Evolutionary conservation across 306 rosid genomes (phyloP), one percentile per base, ranked within the genome.

Genomic region (Rosa lucieae): DNA sequence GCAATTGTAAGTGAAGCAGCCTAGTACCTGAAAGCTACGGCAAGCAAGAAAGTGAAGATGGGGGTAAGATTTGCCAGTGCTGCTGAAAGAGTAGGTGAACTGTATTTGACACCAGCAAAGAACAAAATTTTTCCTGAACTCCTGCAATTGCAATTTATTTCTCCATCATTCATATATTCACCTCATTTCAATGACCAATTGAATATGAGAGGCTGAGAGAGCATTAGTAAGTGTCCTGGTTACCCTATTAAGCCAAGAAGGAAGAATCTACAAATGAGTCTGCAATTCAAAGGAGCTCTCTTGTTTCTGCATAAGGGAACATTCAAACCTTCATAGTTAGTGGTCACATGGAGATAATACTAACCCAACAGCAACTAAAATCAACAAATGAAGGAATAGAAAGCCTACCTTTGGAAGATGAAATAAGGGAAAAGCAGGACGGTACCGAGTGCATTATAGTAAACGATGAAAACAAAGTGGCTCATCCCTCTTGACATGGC

Each of bases 181-280:
- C 15, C 46, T 43, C n/a, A 5, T 5, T 75, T 9, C 23, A 48
- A 72, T 35, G 11, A 53, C 21, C 63, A 23, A 44, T 11, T 20
- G 32, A 10, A 61, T 0, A 8, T 52, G 18, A 35, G 9, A 32
- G 37, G 3, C 37, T 32, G 37, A 32, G 37, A 32, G 14, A 15
- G 21, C 5, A 10, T 0, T 11, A 52, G 44, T 0, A 68, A 13
- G 43, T 29, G 48, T 4, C 6, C 10, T 5, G 26, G 18, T 68
- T 83, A 86, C 89, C 86, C 89, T 73, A 66, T 78, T 13, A 84
- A 67, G 77, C 88, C 87, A 53, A 86, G 87, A 61, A 86, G 76
- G 59, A 80, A 86, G 83, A 83, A 86, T 67, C 47, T 80, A 23
- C 70, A 74, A 44, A 86, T 39, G 47, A 83, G 78, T 23, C 66